phyloP scores from a whole-genome alignment of 1,284 basidiomycete species.

The Cutaneotrichosporon mucoides region DNA sequence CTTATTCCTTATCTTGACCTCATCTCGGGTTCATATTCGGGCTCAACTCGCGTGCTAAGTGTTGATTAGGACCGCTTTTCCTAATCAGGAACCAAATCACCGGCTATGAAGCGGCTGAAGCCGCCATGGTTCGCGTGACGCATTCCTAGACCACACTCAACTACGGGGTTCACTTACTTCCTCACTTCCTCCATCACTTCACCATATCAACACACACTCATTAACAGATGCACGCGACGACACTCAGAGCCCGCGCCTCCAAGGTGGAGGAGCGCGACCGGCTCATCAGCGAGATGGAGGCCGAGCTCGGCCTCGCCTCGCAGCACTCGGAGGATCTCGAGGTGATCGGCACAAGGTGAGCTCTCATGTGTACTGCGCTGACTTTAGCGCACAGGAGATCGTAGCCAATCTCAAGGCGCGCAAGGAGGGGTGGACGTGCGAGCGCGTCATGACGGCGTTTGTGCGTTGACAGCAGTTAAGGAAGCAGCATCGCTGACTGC shows the following conservation, averaged over 20 bases:
- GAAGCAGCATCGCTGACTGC: background rate
- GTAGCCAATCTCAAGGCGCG: conserved; percentile 30
- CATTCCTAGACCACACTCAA: too few relatives aligned
- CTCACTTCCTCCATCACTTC: too few relatives aligned
- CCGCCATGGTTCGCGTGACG: too few relatives aligned
- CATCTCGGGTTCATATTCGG: too few relatives aligned
- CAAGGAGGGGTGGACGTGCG: conserved; percentile 30
- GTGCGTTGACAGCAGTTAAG: too few relatives aligned
- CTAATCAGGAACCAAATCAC: too few relatives aligned
- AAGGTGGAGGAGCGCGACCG: conserved; percentile 29
- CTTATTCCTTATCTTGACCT: too few relatives aligned
- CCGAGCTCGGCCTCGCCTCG: conserved; percentile 18
- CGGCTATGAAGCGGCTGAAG: too few relatives aligned
- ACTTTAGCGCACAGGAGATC: conserved; percentile 25
- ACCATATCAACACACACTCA: too few relatives aligned
- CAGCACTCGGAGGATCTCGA: conserved; percentile 30
- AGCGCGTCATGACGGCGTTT: conserved; percentile 34
- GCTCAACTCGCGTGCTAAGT: too few relatives aligned
- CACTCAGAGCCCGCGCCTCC: background rate
- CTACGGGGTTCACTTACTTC: too few relatives aligned
- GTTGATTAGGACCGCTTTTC: too few relatives aligned
- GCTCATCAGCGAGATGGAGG: conserved; percentile 27
- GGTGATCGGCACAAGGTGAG: conserved; percentile 12
- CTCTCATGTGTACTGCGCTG: background rate
- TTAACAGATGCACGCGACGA: conserved; percentile 3